Evolutionary conservation across 2,329 filamentous ascomycete species (phyloP), one percentile per base, ranked within the genome.

Genomic region (Aureobasidium sp.): DNA sequence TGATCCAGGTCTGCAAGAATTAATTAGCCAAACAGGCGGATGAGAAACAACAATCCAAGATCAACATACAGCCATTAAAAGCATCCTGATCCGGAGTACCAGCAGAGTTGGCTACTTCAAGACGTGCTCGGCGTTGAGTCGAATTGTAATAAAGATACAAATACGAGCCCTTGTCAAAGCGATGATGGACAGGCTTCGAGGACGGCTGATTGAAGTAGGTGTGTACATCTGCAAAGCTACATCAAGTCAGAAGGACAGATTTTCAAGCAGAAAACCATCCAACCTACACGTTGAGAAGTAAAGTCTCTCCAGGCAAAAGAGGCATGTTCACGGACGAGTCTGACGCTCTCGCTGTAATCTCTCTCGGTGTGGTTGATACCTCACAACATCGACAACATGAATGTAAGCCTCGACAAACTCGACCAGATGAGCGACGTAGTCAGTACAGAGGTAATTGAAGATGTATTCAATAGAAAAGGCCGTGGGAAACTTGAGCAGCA

Each of bases 81-180:
- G 88, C 88, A 77, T 92, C 89, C 70, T 92, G 89, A n/a, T 88
- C 82, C 1, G 88, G 82, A 3, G 84, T 87, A 59, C 89, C 89
- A 9, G 87, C 82, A 67, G 86, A 79, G 69, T 92, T 93, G 47
- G 89, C 89, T 64, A 92, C 78, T 74, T 92, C 89, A 65, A 92
- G 77, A 66, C 89, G 86, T 65, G 87, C 87, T 63, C 84, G 81
- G 64, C 84, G 80, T 67, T 86, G 82, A 64, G 78, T 78, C 13
- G 87, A 82, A 70, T 90, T 88, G 73, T 91, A 87, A 72, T 90
- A 91, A 6, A 92, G 78, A 70, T 92, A 92, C 62, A 92, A 82
- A 72, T 92, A 92, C 8, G 88, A 91, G 50, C 85, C 83, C 72
- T 88, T 89, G 73, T 90, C 86, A 73, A 93, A 92, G 57, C 89